Base-by-base conservation (phyloP, 371 early-diverging fungal species). In the Lichtheimia corymbifera region DNA sequence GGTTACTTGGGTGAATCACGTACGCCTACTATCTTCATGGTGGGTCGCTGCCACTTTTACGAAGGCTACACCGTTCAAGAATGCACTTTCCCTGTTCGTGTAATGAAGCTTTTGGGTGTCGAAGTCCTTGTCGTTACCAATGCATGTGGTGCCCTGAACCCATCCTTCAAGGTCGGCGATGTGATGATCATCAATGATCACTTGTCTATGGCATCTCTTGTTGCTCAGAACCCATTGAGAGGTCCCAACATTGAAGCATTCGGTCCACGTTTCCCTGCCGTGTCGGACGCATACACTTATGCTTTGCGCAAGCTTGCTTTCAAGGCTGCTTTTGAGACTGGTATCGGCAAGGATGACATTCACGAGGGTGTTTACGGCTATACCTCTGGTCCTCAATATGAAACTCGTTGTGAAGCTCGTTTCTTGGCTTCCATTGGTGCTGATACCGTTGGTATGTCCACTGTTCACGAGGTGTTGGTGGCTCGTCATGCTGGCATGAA, bases 371-470 rank as follows among this genome's bases (percentile, higher is more conserved):
- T 91, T 49, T 97, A 97, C 67, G 79, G 78, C 53, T 91, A 91
- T 73, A 92, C 93, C n/a, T 78, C 89, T 18, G 97, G 97, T 4
- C 97, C 97, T 15, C 84, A 83, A 30, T 97, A 89, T 67, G 98
- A 97, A 74, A 91, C 94, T 40, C 84, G 92, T 61, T 92, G 94
- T 11, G 97, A 97, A 73, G 89, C 91, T 58, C 83, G 97, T 15
- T 87, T 87, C 65, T 78, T 97, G 61, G 76, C 77, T 40, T 55
- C 66, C 0, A 67, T 88, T 57, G 95, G 95, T 50, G 97, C 87
- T 22, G 97, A 96, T 77, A 87, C 86, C 17, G 97, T 95, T 12
- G 97, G 97, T 42, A 97, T 97, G 97, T 91, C 91, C 49, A 97
- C 97, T n/a, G 88, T 94, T 3, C 96, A 96, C 15, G 97, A 97